Evolutionary conservation across 208 protist genomes (phyloP).

Genomic region (Leptomonas pyrrhocoris): DNA sequence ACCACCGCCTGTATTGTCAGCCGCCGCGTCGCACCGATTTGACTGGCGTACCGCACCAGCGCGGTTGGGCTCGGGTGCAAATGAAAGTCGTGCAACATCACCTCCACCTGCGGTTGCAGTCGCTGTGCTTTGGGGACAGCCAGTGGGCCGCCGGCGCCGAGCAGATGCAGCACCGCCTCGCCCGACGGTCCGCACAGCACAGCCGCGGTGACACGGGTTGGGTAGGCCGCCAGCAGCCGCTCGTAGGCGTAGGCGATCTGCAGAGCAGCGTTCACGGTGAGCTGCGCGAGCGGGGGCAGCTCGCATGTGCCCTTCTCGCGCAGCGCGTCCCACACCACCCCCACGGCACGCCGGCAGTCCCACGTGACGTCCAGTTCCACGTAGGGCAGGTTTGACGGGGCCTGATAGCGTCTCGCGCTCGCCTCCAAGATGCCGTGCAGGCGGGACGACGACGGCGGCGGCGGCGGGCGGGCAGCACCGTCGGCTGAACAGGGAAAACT

Average conservation of each 20-base stretch:
- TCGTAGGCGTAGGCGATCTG: conserved; percentile 49
- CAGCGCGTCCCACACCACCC: conserved; percentile 53
- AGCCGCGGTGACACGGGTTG: conserved; percentile 33
- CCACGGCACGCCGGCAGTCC: conserved; percentile 21
- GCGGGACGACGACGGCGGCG: conserved; percentile 1
- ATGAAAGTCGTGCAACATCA: conserved; percentile 62
- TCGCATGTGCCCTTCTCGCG: conserved; percentile 32
- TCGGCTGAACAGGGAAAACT: background rate
- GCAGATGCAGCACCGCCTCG: conserved; percentile 17
- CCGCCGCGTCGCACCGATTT: conserved; percentile 33
- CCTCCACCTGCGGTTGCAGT: conserved; percentile 15
- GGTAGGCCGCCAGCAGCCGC: conserved; percentile 42
- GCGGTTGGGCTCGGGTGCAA: conserved; percentile 46
- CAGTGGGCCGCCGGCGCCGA: conserved; percentile 23
- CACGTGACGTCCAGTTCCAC: conserved; percentile 63
- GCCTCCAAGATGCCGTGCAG: conserved; percentile 54
- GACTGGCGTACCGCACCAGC: conserved; percentile 49
- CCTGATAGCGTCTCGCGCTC: conserved; percentile 40
- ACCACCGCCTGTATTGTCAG: conserved; percentile 53
- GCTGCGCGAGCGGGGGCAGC: conserved; percentile 45
- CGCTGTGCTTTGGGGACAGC: conserved; percentile 25
- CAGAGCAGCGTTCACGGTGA: conserved; percentile 43
- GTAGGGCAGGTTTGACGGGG: conserved; percentile 30
- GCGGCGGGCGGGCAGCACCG: background rate
- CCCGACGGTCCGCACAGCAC: conserved; percentile 38